Evolutionary conservation across 129 eudicot genomes (phyloP).

Genomic region (Silybum marianum): DNA sequence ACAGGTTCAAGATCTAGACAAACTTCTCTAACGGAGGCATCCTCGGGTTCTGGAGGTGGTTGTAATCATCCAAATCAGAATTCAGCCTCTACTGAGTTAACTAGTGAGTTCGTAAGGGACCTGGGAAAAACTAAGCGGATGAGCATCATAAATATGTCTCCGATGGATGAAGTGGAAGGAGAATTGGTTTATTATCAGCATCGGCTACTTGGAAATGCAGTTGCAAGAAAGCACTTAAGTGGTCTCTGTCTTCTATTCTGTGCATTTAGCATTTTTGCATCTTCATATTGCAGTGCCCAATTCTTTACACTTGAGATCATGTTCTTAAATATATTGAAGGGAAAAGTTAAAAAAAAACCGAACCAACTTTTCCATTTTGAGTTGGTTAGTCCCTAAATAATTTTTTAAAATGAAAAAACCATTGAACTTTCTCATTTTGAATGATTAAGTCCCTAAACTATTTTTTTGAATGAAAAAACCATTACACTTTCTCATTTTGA

Average conservation of each 20-base stretch:
- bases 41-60: constrained; percentile 50
- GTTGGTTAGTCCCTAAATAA: no score
- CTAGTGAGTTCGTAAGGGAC: constrained; percentile 37
- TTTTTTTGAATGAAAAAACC: no score
- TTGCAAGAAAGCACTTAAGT: constrained; percentile 57
- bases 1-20: constrained; percentile 41
- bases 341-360: no score
- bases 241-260: constrained; percentile 49
- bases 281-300: neutral
- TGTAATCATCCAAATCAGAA: constrained; percentile 40
- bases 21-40: constrained; percentile 33
- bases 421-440: no score
- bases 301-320: constrained; percentile 16
- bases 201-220: constrained; percentile 53
- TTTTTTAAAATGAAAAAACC: no score
- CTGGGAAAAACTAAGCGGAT: constrained; percentile 44
- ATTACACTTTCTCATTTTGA: no score
- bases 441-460: no score
- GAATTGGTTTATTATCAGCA: constrained; percentile 81
- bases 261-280: constrained; percentile 5
- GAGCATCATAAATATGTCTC: constrained; percentile 57
- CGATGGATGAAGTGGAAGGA: constrained; percentile 93
- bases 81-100: constrained; percentile 33
- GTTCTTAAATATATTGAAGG: neutral
- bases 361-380: no score